phyloP scores from a whole-genome alignment of 805 yeast species.

The Saccharomyces kudriavzevii region DNA sequence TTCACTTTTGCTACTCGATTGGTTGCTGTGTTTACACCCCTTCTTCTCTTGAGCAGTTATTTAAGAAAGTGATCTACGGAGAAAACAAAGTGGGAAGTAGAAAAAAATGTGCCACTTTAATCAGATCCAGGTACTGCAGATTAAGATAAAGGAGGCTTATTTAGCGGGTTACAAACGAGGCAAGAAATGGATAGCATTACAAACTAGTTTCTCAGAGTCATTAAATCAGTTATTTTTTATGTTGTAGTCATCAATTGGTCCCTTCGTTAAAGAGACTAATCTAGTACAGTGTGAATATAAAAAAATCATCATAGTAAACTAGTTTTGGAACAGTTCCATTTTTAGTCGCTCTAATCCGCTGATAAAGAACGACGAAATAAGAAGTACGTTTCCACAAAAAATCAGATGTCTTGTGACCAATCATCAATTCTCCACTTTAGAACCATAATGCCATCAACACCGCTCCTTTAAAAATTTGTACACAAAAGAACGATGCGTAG shows the following conservation, averaged over 20 bases:
- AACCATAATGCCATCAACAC: constrained; percentile 17
- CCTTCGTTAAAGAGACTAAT: constrained; percentile 17
- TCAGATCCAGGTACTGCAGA: not conserved
- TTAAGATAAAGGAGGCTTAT: not conserved
- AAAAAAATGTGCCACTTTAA: not conserved
- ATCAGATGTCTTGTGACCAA: constrained; percentile 36
- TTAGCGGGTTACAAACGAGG: not conserved
- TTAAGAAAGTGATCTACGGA: not conserved
- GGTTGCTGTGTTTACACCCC: not conserved
- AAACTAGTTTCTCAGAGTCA: constrained; percentile 29
- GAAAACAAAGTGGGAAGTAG: not conserved
- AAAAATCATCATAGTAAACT: constrained; percentile 14
- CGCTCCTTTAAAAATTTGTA: constrained; percentile 31
- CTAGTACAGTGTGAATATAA: constrained; percentile 35
- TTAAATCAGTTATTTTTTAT: constrained; percentile 33
- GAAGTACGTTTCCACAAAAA: not conserved
- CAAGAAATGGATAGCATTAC: not conserved
- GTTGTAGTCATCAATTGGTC: constrained; percentile 29
- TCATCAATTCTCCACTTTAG: constrained; percentile 31
- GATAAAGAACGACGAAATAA: not conserved
- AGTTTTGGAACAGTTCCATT: not conserved
- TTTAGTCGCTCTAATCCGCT: constrained; percentile 2
- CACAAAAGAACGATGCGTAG: constrained; percentile 26
- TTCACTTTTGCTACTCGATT: not conserved
- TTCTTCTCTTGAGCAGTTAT: not conserved